Conservation (phyloP, 202 grass and related monocot species). For the Carex sylvatica region DNA sequence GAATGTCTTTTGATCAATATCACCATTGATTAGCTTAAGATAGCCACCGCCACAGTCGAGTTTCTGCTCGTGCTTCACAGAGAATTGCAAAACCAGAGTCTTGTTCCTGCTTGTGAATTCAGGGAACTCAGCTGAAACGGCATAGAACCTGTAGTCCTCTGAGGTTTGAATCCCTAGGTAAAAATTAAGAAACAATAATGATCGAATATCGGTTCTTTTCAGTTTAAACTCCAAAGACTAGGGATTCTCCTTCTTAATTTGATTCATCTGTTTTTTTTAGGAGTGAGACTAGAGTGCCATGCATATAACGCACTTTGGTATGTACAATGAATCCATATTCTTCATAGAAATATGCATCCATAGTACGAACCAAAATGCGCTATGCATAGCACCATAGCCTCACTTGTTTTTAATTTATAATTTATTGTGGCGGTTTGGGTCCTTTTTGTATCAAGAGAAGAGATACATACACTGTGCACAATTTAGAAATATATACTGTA, state of each 20-base stretch:
- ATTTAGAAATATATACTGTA: background rate
- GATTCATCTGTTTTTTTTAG: background rate
- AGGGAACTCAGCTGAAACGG: slow-evolving; percentile 53
- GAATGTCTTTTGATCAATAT: slow-evolving; percentile 63
- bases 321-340: no score
- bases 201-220: background rate
- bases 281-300: no score
- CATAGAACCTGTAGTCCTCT: slow-evolving; percentile 68
- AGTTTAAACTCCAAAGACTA: background rate
- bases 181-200: background rate
- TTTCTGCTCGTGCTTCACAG: slow-evolving; percentile 72
- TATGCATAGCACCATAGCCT: no score
- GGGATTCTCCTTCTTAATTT: background rate
- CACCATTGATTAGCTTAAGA: slow-evolving; percentile 50
- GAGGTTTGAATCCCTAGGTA: slow-evolving; percentile 70
- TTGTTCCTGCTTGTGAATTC: slow-evolving; percentile 58
- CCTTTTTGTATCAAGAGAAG: background rate
- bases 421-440: no score
- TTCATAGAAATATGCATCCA: no score
- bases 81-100: slow-evolving; percentile 65
- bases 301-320: no score
- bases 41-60: slow-evolving; percentile 69
- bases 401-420: no score
- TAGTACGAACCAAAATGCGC: no score
- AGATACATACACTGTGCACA: background rate